Evolutionary conservation across 2,329 filamentous ascomycete genomes (phyloP).

Genomic region (Alternaria incomplexa): DNA sequence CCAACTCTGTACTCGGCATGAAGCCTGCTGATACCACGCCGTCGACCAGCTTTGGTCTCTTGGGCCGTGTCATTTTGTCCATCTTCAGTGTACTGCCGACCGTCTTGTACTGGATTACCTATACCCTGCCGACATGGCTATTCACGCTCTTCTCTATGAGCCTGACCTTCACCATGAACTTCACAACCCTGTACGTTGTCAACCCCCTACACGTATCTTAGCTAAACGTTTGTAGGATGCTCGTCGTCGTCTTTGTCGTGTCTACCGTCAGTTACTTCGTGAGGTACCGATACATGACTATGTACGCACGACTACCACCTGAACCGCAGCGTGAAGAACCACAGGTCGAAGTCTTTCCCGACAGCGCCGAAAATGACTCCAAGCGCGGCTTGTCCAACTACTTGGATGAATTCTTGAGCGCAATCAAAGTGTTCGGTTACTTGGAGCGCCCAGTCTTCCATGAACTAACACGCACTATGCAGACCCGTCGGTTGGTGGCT

Average conservation of each 20-base stretch:
- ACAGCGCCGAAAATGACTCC: conserved; percentile 84
- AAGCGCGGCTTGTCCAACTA: conserved; percentile 96
- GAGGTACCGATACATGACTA: conserved; percentile 93
- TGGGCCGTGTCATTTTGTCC: conserved; percentile 58
- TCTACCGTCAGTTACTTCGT: conserved; percentile 94
- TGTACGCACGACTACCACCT: conserved; percentile 91
- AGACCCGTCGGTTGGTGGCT: conserved; percentile 93
- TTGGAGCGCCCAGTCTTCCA: conserved; percentile 96
- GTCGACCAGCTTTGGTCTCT: conserved; percentile 50
- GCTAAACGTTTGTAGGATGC: conserved; percentile 40
- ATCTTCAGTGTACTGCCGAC: conserved; percentile 62
- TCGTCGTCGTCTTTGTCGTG: conserved; percentile 77
- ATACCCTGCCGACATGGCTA: conserved; percentile 86
- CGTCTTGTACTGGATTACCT: conserved; percentile 77
- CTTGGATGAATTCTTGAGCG: conserved; percentile 94
- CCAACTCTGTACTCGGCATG: conserved; percentile 26
- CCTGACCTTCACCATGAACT: conserved; percentile 97
- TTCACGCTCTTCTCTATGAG: conserved; percentile 91
- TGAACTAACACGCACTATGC: conserved; percentile 96
- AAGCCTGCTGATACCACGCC: conserved; percentile 29
- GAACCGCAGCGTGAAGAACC: conserved; percentile 97
- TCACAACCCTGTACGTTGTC: conserved; percentile 80
- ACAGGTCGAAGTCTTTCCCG: conserved; percentile 92
- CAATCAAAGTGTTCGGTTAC: conserved; percentile 99
- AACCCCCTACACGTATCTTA: conserved; percentile 9